Conservation (phyloP, 768 basidiomycete species). For the Amanita phalloides region DNA sequence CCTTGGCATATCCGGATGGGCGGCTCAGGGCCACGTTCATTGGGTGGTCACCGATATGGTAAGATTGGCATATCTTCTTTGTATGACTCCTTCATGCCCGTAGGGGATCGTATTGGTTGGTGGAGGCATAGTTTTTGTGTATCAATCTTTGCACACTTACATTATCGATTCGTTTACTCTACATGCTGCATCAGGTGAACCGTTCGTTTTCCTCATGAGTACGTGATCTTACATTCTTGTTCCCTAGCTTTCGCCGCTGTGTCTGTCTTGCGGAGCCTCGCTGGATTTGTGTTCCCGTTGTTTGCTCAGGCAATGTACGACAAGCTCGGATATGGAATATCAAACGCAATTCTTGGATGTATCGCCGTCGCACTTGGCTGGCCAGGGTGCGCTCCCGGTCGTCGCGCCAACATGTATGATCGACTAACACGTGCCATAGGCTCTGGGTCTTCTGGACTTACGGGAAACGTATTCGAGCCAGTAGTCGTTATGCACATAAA, state of each 20-base stretch:
- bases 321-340: conserved; percentile 59
- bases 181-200: conserved; percentile 53
- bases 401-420: neutral
- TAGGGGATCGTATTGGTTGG: conserved; percentile 52
- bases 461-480: conserved; percentile 1
- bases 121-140: conserved; percentile 44
- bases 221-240: neutral
- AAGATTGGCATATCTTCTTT: conserved; percentile 11
- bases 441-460: conserved; percentile 9
- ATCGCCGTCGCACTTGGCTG: conserved; percentile 44
- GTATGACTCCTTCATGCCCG: neutral
- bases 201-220: neutral
- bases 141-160: conserved; percentile 58
- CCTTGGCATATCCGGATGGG: conserved; percentile 63
- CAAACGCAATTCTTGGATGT: conserved; percentile 52
- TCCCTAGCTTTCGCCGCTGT: conserved; percentile 51
- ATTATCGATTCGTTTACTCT: conserved; percentile 57
- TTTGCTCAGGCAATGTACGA: conserved; percentile 64
- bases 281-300: conserved; percentile 68
- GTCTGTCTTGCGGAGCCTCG: conserved; percentile 48
- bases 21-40: conserved; percentile 40
- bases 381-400: conserved; percentile 24
- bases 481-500: conserved; percentile 5
- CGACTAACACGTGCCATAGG: neutral
- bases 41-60: conserved; percentile 71